phyloP scores from a whole-genome alignment of 495 filamentous ascomycete genomes.

The Arthonia radiata region DNA sequence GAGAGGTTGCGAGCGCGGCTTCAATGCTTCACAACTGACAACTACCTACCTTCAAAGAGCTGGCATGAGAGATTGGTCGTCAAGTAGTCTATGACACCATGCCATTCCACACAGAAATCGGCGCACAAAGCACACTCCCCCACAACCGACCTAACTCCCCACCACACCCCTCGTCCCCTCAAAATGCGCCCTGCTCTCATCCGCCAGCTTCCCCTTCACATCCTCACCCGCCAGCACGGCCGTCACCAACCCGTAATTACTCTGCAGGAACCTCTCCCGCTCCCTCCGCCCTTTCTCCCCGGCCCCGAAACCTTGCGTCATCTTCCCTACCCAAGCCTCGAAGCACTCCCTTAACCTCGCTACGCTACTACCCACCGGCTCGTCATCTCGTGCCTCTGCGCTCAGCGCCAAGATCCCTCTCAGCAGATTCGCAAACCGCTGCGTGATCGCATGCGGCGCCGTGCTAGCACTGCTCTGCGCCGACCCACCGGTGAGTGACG shows the following conservation, averaged over 20 bases:
- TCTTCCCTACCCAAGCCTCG: constrained; percentile 47
- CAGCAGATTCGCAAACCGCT: constrained; percentile 74
- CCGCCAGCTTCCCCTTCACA: constrained; percentile 52
- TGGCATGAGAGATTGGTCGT: no score
- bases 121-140: no score
- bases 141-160: constrained; percentile 9
- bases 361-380: constrained; percentile 65
- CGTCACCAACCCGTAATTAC: constrained; percentile 78
- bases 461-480: constrained; percentile 36
- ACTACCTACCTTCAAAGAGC: no score
- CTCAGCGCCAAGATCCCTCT: constrained; percentile 64
- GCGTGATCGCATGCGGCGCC: constrained; percentile 75
- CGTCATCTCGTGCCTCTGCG: constrained; percentile 72
- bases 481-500: constrained; percentile 27
- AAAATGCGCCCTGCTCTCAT: constrained; percentile 46
- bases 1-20: no score
- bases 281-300: constrained; percentile 31
- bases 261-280: constrained; percentile 57
- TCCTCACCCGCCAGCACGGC: constrained; percentile 64
- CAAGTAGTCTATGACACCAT: no score
- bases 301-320: constrained; percentile 43
- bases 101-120: no score
- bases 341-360: constrained; percentile 49
- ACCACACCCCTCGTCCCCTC: constrained; percentile 27
- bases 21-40: no score